phyloP scores from a whole-genome alignment of 148 eudicot species.

The Chenopodium formosanum region DNA sequence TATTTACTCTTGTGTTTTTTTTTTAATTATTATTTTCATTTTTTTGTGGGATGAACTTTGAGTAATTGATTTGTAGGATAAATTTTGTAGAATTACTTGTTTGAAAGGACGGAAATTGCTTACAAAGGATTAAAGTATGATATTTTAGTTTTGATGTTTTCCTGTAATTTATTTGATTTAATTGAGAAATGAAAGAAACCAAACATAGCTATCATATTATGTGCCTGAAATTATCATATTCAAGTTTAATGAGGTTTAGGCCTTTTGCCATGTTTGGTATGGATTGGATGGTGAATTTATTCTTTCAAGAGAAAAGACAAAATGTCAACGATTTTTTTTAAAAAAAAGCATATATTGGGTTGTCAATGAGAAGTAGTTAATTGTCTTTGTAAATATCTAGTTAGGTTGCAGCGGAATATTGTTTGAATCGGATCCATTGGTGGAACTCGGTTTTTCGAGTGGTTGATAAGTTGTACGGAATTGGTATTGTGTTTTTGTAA shows the following conservation, averaged over 20 bases:
- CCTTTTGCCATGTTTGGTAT: too few species aligned
- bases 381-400: background rate
- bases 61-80: too few species aligned
- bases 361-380: background rate
- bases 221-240: background rate
- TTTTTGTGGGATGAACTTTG: too few species aligned
- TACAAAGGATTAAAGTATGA: too few species aligned
- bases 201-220: background rate
- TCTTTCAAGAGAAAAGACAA: background rate
- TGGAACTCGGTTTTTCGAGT: background rate
- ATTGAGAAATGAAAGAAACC: background rate
- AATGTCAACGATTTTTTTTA: background rate
- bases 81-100: background rate
- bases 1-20: background rate
- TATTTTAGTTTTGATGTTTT: too few species aligned
- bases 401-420: background rate
- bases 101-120: too few species aligned
- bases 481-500: too few species aligned
- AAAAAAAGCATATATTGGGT: too few species aligned
- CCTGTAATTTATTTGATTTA: background rate
- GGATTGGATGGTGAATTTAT: background rate
- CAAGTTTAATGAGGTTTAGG: background rate
- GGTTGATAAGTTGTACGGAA: background rate
- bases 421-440: background rate
- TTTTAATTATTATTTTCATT: background rate